Evolutionary conservation across 805 yeast species (phyloP), one percentile per base, ranked within the genome.

Genomic region (Pachysolen tannophilus): DNA sequence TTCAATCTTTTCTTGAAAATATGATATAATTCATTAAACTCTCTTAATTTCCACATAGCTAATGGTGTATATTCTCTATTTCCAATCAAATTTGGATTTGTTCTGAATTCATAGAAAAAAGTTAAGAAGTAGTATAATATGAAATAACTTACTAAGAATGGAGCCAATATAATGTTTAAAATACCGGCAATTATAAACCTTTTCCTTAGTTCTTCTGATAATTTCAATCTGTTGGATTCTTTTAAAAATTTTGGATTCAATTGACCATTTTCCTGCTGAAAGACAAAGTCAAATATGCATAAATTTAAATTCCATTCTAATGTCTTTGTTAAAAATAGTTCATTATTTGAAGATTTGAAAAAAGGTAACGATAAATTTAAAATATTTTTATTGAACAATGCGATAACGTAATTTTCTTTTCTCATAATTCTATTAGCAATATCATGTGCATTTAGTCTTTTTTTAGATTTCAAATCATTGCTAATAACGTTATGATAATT

Each of bases 401-500:
- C 96, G 51, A 92, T 86, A 67, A 87, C 69, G 55, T 88, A 92
- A 52, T 92, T 92, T 41, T 92, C 98, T 45, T 79, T 84, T 41
- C 99, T 67, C 98, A 92, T 88, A 38, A 92, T 82, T 39, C 98
- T 66, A 52, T 92, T 94, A 10, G 97, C 97, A 34, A 92, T 84
- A 48, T 82, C 92, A 55, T 88, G 96, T 4, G 97, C 95, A 49
- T 84, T 90, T 35, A 92, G 67, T 43, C 88, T 66, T 34, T 76
- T 73, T 48, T 82, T 82, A 1, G 87, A 76, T 41, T 73, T 78
- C 39, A 77, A 64, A 50, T 82, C 88, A 40, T 64, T 66, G 8
- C 64, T 62, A 11, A 61, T 63, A 23, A 31, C 6, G 43, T 48
- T 23, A 38, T 50, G 40, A 39, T 48, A 44, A 19, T 40, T 49